phyloP scores from a whole-genome alignment of 495 filamentous ascomycete species.

The Hypoxylon cercidicola region DNA sequence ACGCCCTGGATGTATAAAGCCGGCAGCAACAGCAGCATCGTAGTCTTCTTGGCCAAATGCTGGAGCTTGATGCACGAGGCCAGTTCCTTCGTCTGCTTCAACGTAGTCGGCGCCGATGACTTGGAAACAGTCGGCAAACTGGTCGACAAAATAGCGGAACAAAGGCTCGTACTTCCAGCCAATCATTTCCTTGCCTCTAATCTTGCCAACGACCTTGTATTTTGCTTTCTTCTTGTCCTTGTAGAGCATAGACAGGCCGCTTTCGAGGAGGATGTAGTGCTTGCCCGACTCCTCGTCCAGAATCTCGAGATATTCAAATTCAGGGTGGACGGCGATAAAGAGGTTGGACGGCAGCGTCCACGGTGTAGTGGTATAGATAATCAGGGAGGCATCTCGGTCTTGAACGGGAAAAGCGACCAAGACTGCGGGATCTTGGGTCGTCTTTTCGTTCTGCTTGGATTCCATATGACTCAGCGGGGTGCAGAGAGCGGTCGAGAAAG shows the following conservation, averaged over 20 bases:
- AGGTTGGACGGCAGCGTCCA: conserved; percentile 94
- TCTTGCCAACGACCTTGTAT: conserved; percentile 82
- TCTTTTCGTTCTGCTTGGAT: conserved; percentile 73
- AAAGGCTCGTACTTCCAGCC: conserved; percentile 93
- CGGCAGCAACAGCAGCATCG: conserved; percentile 78
- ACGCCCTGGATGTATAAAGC: conserved; percentile 80
- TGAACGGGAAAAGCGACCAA: conserved; percentile 38
- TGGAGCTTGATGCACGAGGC: conserved; percentile 94
- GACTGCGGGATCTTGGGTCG: conserved; percentile 39
- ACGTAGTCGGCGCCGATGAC: conserved; percentile 91
- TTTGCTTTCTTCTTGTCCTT: conserved; percentile 98
- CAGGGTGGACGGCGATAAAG: conserved; percentile 82
- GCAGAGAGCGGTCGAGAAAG: conserved; percentile 84
- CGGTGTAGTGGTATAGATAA: conserved; percentile 80
- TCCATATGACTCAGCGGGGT: conserved; percentile 90
- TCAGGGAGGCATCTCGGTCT: conserved; percentile 31
- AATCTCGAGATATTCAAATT: conserved; percentile 95
- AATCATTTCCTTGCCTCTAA: conserved; percentile 87
- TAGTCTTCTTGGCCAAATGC: conserved; percentile 99
- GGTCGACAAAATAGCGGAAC: conserved; percentile 92
- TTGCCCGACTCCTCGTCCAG: conserved; percentile 81
- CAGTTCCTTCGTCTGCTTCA: conserved; percentile 90
- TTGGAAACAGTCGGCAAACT: conserved; percentile 93
- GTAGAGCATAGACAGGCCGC: conserved; percentile 85
- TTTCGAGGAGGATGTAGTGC: conserved; percentile 89